Evolutionary conservation across 805 yeast species (phyloP).

Genomic region (Candida hispaniensis): DNA sequence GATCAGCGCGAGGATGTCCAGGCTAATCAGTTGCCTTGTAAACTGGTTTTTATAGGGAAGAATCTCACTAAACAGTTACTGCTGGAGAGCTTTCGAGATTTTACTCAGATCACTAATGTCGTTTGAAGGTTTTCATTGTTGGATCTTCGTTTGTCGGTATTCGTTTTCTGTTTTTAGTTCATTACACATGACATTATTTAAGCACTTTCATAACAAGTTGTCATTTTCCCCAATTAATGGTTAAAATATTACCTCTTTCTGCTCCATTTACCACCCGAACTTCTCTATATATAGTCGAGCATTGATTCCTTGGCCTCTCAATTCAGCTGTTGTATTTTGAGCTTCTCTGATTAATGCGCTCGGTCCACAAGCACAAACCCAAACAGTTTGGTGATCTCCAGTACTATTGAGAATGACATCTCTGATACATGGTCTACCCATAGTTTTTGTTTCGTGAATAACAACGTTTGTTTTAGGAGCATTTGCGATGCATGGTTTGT

Average conservation of each 20-base stretch:
- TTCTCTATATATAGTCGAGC: constrained; percentile 25
- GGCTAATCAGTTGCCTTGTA: constrained; percentile 37
- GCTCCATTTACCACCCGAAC: constrained; percentile 29
- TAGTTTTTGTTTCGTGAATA: constrained; percentile 22
- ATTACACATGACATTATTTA: too few relatives aligned
- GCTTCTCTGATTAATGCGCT: constrained; percentile 25
- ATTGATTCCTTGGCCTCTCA: constrained; percentile 22
- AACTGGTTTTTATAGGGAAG: constrained; percentile 70
- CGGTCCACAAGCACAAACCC: constrained; percentile 28
- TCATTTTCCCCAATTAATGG: too few relatives aligned
- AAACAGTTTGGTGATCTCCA: constrained; percentile 19
- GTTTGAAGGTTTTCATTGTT: too few relatives aligned
- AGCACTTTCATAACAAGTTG: too few relatives aligned
- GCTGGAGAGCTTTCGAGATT: constrained; percentile 10
- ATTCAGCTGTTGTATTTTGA: constrained; percentile 24
- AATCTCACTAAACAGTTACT: constrained; percentile 32
- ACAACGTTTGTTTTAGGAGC: constrained; percentile 6
- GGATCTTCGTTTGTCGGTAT: too few relatives aligned
- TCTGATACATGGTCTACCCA: constrained; percentile 26
- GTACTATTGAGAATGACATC: constrained; percentile 20
- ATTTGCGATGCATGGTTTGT: constrained; percentile 16
- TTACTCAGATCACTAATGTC: constrained; percentile 3
- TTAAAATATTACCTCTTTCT: too few relatives aligned
- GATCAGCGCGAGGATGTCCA: constrained; percentile 21
- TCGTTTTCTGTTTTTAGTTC: too few relatives aligned